Conservation (phyloP, 495 filamentous ascomycete genomes). For the Parathielavia appendiculata region DNA sequence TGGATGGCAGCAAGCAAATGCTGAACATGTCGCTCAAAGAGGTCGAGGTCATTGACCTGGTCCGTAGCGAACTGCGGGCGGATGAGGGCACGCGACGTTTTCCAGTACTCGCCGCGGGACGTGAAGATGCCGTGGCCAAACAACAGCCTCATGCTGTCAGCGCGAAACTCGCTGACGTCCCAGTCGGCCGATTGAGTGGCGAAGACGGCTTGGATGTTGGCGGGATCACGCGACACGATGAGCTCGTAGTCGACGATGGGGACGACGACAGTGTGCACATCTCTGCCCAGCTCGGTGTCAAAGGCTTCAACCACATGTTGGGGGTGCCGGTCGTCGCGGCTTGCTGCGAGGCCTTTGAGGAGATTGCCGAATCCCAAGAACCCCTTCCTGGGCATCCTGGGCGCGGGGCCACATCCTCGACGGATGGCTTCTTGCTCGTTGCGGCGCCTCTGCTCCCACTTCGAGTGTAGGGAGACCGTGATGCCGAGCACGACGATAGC, state of each 20-base stretch:
- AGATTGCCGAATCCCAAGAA: constrained; percentile 24
- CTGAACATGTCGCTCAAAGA: constrained; percentile 58
- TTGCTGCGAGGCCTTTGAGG: constrained; percentile 19
- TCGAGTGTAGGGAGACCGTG: background rate
- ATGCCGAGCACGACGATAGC: background rate
- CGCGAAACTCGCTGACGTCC: constrained; percentile 47
- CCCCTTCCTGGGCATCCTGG: constrained; percentile 20
- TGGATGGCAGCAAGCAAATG: constrained; percentile 40
- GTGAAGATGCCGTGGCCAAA: constrained; percentile 70
- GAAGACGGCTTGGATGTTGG: constrained; percentile 60
- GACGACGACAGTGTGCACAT: constrained; percentile 22
- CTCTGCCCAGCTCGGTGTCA: constrained; percentile 25
- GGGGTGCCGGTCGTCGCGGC: constrained; percentile 12
- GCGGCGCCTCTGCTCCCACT: background rate
- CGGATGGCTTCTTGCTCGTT: background rate
- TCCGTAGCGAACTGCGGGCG: constrained; percentile 58
- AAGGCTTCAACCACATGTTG: constrained; percentile 23
- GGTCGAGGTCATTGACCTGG: constrained; percentile 55
- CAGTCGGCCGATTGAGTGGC: constrained; percentile 58
- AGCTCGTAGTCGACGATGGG: constrained; percentile 30
- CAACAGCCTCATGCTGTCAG: constrained; percentile 47
- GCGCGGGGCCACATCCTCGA: constrained; percentile 13
- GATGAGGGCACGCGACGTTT: constrained; percentile 56
- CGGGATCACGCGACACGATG: constrained; percentile 54
- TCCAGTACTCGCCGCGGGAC: constrained; percentile 60